Conservation (phyloP, 768 basidiomycete species). For the Lanmaoa pseudosensibilis region DNA sequence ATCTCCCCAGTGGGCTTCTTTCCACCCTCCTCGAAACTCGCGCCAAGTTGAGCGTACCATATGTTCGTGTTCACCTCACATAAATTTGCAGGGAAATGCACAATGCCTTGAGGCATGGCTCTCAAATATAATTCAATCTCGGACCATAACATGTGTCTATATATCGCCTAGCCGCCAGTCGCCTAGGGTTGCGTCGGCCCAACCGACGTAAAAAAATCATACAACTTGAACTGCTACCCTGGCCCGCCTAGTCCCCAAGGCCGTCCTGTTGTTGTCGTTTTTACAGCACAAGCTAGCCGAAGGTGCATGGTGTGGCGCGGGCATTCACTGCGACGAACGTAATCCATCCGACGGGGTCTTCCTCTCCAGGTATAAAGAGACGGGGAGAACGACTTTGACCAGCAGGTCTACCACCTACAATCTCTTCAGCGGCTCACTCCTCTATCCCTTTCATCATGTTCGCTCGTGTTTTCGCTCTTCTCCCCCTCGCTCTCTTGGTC, state of each 20-base stretch:
- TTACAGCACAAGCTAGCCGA: constrained; percentile 4
- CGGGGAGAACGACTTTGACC: not conserved
- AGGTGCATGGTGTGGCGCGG: not conserved
- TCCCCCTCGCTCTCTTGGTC: constrained; percentile 13
- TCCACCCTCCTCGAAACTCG: not conserved
- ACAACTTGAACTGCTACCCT: not conserved
- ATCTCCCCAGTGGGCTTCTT: not conserved
- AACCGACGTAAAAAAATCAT: not conserved
- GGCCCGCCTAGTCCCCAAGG: not conserved
- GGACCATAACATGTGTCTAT: no score
- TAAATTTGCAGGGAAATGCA: not conserved
- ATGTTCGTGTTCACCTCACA: not conserved
- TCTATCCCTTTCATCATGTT: not conserved
- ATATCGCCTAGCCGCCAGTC: no score
- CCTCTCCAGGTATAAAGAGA: constrained; percentile 14
- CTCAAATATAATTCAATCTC: no score
- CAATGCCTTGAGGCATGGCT: no score
- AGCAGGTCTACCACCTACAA: not conserved
- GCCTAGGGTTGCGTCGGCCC: not conserved
- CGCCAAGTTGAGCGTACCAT: no score
- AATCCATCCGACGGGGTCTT: constrained; percentile 1
- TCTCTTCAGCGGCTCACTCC: not conserved
- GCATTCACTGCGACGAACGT: not conserved
- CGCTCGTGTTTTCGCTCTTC: no score
- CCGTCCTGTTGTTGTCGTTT: not conserved